A percentile compares a stretch with the other conserved stretches of the same genome.
Conservation (phyloP, 805 yeast genomes). For the Pichia gijzeniarum region DNA sequence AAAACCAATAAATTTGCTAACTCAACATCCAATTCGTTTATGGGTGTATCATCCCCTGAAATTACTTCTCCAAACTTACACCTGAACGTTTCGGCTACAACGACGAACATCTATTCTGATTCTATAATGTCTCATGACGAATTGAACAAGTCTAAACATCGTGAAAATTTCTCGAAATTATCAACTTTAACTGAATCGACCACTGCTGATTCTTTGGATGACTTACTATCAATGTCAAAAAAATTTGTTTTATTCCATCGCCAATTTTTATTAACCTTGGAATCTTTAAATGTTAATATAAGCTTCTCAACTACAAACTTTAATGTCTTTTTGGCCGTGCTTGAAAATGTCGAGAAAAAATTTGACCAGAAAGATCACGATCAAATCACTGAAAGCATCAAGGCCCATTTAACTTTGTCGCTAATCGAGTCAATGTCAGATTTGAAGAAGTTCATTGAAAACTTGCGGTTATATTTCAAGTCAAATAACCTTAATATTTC, state of each 20-base stretch:
- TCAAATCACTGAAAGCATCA: conserved; percentile 12
- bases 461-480: conserved; percentile 13
- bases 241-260: conserved; percentile 21
- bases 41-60: conserved; percentile 4
- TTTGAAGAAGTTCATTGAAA: conserved; percentile 17
- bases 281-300: conserved; percentile 14
- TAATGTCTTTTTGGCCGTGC: conserved; percentile 14
- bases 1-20: conserved; percentile 15
- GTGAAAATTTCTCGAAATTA: conserved; percentile 9
- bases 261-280: conserved; percentile 16
- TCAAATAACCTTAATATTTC: conserved; percentile 2
- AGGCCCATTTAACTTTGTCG: conserved; percentile 15
- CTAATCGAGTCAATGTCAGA: conserved; percentile 21
- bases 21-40: neutral
- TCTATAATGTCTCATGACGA: conserved; percentile 1
- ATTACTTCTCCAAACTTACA: neutral
- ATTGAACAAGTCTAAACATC: conserved; percentile 3
- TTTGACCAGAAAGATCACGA: conserved; percentile 13
- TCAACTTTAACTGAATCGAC: conserved; percentile 9
- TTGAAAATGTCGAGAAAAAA: conserved; percentile 19
- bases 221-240: conserved; percentile 17
- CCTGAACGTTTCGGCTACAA: neutral
- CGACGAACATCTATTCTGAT: neutral
- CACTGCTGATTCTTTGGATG: conserved; percentile 5
- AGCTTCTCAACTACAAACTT: conserved; percentile 15